Evolutionary conservation across 2,329 filamentous ascomycete species (phyloP).

Genomic region (Hysterium pulicare): DNA sequence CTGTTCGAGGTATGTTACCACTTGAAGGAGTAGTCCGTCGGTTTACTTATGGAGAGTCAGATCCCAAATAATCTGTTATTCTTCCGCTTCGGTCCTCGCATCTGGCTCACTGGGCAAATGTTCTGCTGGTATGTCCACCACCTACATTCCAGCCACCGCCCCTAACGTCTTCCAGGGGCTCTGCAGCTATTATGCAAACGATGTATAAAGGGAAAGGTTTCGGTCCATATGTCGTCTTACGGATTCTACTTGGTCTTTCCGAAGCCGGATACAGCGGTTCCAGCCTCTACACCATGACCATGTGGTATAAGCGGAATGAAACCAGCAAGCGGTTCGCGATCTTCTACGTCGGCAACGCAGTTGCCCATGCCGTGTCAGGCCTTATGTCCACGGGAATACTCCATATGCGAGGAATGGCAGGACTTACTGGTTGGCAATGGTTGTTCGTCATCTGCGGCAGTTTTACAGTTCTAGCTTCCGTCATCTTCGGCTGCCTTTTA

Average conservation of each 20-base stretch:
- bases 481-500: constrained; percentile 31
- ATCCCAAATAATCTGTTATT: constrained; percentile 40
- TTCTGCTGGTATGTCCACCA: constrained; percentile 23
- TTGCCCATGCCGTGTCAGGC: constrained; percentile 33
- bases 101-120: constrained; percentile 40
- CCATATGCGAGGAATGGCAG: constrained; percentile 39
- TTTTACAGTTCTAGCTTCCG: constrained; percentile 43
- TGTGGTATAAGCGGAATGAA: constrained; percentile 59
- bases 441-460: constrained; percentile 52
- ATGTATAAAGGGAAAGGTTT: neutral
- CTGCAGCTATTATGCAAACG: constrained; percentile 42
- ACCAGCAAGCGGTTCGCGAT: constrained; percentile 40
- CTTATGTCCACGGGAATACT: constrained; percentile 39
- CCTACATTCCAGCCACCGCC: constrained; percentile 23
- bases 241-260: constrained; percentile 39
- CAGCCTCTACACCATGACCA: constrained; percentile 63
- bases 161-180: constrained; percentile 64
- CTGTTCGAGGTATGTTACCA: constrained; percentile 28
- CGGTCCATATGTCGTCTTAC: constrained; percentile 33
- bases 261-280: constrained; percentile 56
- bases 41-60: neutral
- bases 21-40: no score
- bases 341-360: constrained; percentile 39
- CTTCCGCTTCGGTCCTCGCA: constrained; percentile 36
- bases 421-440: constrained; percentile 40